phyloP scores from a whole-genome alignment of 1,284 basidiomycete species.

The Papiliotrema flavescens region DNA sequence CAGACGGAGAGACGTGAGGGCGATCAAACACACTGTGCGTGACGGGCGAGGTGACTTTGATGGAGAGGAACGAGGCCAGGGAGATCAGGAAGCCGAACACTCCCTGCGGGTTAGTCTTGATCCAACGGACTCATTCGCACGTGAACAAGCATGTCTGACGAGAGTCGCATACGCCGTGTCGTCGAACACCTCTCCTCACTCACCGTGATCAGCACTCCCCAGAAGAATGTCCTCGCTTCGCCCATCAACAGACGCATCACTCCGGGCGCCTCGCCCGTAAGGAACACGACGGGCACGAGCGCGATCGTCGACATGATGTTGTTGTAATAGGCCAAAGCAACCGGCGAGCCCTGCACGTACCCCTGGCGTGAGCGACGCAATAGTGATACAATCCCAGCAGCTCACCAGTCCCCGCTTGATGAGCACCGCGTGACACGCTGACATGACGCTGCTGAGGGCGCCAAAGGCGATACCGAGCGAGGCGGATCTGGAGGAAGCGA shows the following conservation, averaged over 20 bases:
- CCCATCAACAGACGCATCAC: constrained; percentile 11
- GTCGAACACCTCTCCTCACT: background rate
- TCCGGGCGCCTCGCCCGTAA: constrained; percentile 20
- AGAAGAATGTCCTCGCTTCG: constrained; percentile 18
- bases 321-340: constrained; percentile 29
- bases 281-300: constrained; percentile 20
- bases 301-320: constrained; percentile 25
- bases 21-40: constrained; percentile 17
- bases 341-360: constrained; percentile 23
- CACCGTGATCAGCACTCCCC: constrained; percentile 24
- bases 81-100: constrained; percentile 28
- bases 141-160: too few relatives aligned
- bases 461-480: constrained; percentile 32
- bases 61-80: constrained; percentile 20
- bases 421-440: constrained; percentile 28
- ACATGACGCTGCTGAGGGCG: constrained; percentile 22
- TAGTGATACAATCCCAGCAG: background rate
- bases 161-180: too few relatives aligned
- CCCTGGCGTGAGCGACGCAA: constrained; percentile 3
- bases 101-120: constrained; percentile 10
- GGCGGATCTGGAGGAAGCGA: constrained; percentile 15
- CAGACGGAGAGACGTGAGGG: background rate
- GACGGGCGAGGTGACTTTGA: constrained; percentile 30
- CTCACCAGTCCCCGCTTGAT: constrained; percentile 27
- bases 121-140: too few relatives aligned